These are phyloP conservation scores for Venturia carpophila DNA, from an alignment of 2,329 filamentous ascomycete genomes.

Conservation along the genomic window DNA sequence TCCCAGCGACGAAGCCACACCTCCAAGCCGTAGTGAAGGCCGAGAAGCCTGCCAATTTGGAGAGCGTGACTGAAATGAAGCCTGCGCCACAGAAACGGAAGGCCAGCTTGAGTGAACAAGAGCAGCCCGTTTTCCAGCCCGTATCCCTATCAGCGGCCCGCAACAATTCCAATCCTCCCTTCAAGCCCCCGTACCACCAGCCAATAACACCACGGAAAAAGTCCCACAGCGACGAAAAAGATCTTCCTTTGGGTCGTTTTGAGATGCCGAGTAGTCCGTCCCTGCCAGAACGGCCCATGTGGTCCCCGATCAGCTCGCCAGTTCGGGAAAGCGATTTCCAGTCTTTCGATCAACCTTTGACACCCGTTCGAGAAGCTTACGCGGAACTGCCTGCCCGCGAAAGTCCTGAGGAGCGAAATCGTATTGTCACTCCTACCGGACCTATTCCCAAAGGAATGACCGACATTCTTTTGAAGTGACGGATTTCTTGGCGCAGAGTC, in stretches of 20 bases:
- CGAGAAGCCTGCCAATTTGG: not conserved
- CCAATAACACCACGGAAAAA: conserved; percentile 6
- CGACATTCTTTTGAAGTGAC: not conserved
- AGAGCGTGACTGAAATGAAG: not conserved
- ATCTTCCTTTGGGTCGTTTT: not conserved
- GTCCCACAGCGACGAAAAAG: conserved; percentile 3
- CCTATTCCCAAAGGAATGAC: not conserved
- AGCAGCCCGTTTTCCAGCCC: conserved; percentile 1
- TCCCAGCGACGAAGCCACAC: not conserved
- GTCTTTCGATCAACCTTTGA: not conserved
- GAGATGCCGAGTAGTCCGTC: conserved; percentile 4
- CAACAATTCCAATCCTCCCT: conserved; percentile 13
- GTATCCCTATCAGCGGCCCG: conserved; percentile 11
- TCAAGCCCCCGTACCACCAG: not conserved
- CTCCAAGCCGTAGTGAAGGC: not conserved
- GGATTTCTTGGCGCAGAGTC: not conserved
- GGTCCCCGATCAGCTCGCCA: conserved; percentile 5
- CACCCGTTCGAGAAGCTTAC: not conserved
- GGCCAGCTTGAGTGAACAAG: not conserved
- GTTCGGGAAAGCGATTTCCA: not conserved
- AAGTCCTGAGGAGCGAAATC: conserved; percentile 13
- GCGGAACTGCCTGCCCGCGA: not conserved
- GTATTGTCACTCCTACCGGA: conserved; percentile 6
- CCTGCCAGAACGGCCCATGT: not conserved
- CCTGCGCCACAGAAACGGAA: not conserved